Base-by-base conservation (phyloP, 2,329 filamentous ascomycete genomes). In the Westerdykella aurantiaca region DNA sequence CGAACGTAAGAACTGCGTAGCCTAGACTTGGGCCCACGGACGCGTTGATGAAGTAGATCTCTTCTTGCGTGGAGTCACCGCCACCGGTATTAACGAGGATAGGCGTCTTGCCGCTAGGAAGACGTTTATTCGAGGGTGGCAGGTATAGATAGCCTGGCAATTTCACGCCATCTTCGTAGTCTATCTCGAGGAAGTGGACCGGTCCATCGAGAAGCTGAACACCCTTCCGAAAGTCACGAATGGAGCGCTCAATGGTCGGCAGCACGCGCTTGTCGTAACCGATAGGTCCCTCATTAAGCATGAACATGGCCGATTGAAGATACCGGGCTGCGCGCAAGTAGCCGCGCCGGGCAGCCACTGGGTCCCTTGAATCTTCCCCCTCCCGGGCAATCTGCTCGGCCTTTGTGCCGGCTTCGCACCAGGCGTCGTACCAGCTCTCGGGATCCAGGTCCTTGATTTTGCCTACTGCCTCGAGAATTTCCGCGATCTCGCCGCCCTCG, bases 1-100 rank as follows among this genome's bases (percentile, higher is more conserved):
- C 72, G 33, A 73, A 72, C 0, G 62, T 72, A 5, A 75, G 42
- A 1, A 69, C 63, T 0, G 72, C 72, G 42, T 75, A 76, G 0
- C 73, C 72, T 0, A 14, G 43, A 11, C 13, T 31, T 6, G 21
- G 39, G 4, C 39, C 60, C 42, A 2, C 73, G 41, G 14, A 71
- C 34, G 0, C 70, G 68, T 1, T 44, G 72, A 75, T 50, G 71
- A 74, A 46, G 60, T 57, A 47, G 31, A 53, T 3, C 31, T 53
- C 48, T 23, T 53, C 50, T 35, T 53, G 37, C 1, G 38, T 40
- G 1, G 42, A 43, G 31, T 52, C 50, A 5, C 16, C 48, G 12
- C 50, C 50, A 17, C 34, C 38, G 5, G 23, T 17, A 21, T n/a
- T 11, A n/a, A 41, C n/a, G 11, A 41, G 9, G 16, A 41, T n/a